A percentile compares a stretch with the other conserved stretches of the same genome.
These are phyloP conservation scores for Boletellus emodensis DNA, from an alignment of 768 basidiomycete species.

Conservation along the genomic window DNA sequence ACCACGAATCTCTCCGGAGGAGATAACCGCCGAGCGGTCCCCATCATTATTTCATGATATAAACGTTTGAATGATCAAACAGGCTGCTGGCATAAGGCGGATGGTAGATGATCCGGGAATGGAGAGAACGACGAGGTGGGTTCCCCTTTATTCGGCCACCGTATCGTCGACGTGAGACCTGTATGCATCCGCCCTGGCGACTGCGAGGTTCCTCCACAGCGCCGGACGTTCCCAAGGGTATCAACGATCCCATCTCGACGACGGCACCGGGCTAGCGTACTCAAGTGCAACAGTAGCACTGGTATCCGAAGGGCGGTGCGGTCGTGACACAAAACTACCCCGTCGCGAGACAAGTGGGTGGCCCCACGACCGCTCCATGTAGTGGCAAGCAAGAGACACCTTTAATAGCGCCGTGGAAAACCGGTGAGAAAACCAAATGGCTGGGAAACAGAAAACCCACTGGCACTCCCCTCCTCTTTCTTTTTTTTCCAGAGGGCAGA, in stretches of 20 bases:
- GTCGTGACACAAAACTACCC: background rate
- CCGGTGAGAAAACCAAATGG: background rate
- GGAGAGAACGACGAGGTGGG: background rate
- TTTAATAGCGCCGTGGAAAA: background rate
- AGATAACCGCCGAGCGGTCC: background rate
- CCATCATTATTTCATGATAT: background rate
- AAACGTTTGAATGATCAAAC: background rate
- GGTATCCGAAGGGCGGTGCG: background rate
- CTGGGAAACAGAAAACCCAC: background rate
- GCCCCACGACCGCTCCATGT: background rate
- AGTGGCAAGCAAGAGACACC: background rate
- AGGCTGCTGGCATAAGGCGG: background rate
- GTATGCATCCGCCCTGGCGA: no score
- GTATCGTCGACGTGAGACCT: background rate
- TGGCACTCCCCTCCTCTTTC: background rate
- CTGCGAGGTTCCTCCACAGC: no score
- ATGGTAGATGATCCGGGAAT: constrained; percentile 1
- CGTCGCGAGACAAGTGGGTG: background rate
- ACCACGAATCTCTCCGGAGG: background rate
- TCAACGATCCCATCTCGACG: background rate
- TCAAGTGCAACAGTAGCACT: background rate
- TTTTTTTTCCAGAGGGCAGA: no score
- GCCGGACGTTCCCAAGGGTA: background rate
- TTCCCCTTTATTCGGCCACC: background rate
- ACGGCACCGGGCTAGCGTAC: background rate